Evolutionary conservation across 306 rosid species (phyloP), one percentile per base, ranked within the genome.

Genomic region (Rosa rugosa): DNA sequence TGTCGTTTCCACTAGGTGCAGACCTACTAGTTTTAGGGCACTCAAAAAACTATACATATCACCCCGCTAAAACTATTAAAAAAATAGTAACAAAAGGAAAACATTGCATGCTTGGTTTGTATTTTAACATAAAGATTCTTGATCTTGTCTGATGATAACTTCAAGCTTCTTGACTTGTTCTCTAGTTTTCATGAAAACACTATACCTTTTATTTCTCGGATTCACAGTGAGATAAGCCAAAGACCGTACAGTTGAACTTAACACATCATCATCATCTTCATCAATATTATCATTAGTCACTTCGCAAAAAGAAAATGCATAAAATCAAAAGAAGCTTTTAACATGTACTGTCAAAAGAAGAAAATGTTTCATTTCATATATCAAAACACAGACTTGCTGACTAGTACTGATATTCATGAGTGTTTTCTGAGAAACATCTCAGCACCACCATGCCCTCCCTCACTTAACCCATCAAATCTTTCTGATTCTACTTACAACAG

Each of bases 391-490:
- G 47, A 67, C 47, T 18, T 81, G 84, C 87, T 86, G 71, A 66
- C 45, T 16, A 64, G 38, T 81, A 86, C 87, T 86, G 71, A 67
- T 66, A 38, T 18, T 45, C 40, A 27, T 42, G 72, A 42, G 72
- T 68, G 75, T 60, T 51, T 40, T 85, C 84, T 82, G 78, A 40
- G 47, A 67, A 38, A 40, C 18, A 41, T 59, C 67, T 38, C 68
- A 31, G 68, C 16, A 67, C 27, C 83, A 81, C 83, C 84, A 76
- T 40, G 71, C 88, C 87, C 22, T 64, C 64, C 78, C 90, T 16
- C 85, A 74, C 88, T 90, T 83, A 81, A 79, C 87, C 88, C 90
- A 80, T 93, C 98, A 91, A 84, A 87, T 91, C 97, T 84, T 77
- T 89, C 92, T 91, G 91, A 86, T 86, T 75, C 87, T 65, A 86